Conservation (phyloP, 2,329 filamentous ascomycete genomes). For the Fusarium miscanthi region DNA sequence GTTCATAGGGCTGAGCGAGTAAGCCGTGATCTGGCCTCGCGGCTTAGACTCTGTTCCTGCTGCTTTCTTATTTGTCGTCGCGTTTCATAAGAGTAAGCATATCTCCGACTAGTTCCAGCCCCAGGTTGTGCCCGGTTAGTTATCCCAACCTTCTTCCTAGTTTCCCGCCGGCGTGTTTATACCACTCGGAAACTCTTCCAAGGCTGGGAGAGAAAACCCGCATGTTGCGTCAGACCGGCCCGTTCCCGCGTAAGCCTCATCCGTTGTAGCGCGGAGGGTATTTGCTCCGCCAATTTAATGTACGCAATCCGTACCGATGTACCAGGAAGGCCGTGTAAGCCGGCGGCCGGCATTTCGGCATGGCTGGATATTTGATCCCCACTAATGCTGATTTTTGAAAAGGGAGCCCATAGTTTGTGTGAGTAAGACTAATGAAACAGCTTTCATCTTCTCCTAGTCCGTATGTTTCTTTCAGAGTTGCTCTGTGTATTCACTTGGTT, state of each 20-base stretch:
- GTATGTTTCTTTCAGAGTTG: not conserved
- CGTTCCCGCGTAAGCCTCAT: slow-evolving; percentile 23
- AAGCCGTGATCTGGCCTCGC: not conserved
- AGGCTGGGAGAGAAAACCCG: not conserved
- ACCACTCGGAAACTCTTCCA: slow-evolving; percentile 11
- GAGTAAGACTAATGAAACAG: not conserved
- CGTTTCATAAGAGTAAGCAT: not conserved
- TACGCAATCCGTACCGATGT: not conserved
- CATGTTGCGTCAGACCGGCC: slow-evolving; percentile 22
- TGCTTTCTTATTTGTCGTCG: not conserved
- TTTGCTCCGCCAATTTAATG: not conserved
- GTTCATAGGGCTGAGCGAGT: slow-evolving; percentile 21
- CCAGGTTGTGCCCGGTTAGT: slow-evolving; percentile 2
- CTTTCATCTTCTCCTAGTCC: not conserved
- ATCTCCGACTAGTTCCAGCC: not conserved
- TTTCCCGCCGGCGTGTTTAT: not conserved
- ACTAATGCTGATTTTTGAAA: not conserved
- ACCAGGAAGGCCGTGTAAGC: not conserved
- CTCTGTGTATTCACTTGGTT: not conserved
- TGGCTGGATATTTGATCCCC: not conserved
- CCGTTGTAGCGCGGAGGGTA: not conserved
- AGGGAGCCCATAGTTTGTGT: not conserved
- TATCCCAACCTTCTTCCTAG: not conserved
- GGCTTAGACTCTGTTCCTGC: not conserved
- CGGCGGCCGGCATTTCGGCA: not conserved